phyloP scores from a whole-genome alignment of 345 rosid species.

The Populus alba region DNA sequence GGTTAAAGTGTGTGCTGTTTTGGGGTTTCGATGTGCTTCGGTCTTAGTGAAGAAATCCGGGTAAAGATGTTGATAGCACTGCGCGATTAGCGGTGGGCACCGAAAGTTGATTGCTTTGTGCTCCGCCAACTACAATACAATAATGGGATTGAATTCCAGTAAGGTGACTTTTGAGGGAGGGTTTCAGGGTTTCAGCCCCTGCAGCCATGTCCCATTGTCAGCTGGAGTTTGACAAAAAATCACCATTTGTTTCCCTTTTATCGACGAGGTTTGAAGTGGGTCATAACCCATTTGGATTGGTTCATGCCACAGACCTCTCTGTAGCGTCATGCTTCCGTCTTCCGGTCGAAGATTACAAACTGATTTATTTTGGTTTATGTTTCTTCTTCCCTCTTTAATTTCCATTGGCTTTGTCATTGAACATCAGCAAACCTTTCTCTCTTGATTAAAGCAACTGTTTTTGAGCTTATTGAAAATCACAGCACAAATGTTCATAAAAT shows the following conservation, averaged over 20 bases:
- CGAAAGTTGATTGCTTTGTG: conserved; percentile 31
- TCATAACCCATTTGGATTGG: not conserved
- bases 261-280: not conserved
- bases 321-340: no score
- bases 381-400: not conserved
- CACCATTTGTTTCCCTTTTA: not conserved
- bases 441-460: no score
- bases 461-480: no score
- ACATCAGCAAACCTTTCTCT: not conserved
- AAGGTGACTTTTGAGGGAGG: not conserved
- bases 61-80: not conserved
- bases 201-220: not conserved
- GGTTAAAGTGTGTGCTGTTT: not conserved
- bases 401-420: not conserved
- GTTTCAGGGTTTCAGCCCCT: not conserved
- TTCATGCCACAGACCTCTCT: not conserved
- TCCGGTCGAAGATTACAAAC: not conserved
- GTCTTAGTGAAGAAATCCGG: not conserved
- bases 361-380: not conserved
- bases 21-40: not conserved
- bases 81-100: conserved; percentile 27
- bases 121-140: not conserved
- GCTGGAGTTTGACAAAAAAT: not conserved
- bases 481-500: no score
- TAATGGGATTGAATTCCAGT: not conserved